These are phyloP conservation scores for Penicillium sp. DNA, from an alignment of 2,329 filamentous ascomycete genomes.

Conservation along the genomic window DNA sequence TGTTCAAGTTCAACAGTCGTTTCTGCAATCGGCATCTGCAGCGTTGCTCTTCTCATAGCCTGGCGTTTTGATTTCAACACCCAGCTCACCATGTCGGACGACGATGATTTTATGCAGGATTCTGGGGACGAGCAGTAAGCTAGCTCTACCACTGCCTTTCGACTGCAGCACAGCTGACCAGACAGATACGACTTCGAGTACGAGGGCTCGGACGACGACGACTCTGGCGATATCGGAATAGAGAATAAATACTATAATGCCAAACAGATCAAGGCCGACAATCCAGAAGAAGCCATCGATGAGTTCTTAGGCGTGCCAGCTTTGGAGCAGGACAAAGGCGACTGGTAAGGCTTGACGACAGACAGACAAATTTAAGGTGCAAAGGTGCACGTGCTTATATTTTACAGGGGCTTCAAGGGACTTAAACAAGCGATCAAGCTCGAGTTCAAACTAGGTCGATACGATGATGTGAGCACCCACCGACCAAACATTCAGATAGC, in stretches of 20 bases:
- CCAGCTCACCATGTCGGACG: conserved; percentile 63
- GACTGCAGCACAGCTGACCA: conserved; percentile 22
- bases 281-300: conserved; percentile 81
- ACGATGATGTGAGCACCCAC: conserved; percentile 63
- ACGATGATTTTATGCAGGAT: conserved; percentile 92
- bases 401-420: conserved; percentile 78
- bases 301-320: conserved; percentile 88
- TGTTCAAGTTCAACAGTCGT: neutral
- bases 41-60: neutral
- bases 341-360: conserved; percentile 59
- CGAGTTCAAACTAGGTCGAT: conserved; percentile 87
- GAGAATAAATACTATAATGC: conserved; percentile 99
- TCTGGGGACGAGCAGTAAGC: conserved; percentile 79
- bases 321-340: conserved; percentile 84
- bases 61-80: neutral
- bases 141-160: conserved; percentile 9
- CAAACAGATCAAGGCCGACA: conserved; percentile 87
- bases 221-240: conserved; percentile 85
- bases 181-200: conserved; percentile 91
- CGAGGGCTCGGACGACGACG: conserved; percentile 86
- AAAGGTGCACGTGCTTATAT: neutral
- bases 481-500: neutral
- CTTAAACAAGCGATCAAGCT: conserved; percentile 97
- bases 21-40: neutral
- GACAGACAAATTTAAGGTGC: neutral